Evolutionary conservation across 805 yeast species (phyloP).

Genomic region (Hanseniaspora thailandica): DNA sequence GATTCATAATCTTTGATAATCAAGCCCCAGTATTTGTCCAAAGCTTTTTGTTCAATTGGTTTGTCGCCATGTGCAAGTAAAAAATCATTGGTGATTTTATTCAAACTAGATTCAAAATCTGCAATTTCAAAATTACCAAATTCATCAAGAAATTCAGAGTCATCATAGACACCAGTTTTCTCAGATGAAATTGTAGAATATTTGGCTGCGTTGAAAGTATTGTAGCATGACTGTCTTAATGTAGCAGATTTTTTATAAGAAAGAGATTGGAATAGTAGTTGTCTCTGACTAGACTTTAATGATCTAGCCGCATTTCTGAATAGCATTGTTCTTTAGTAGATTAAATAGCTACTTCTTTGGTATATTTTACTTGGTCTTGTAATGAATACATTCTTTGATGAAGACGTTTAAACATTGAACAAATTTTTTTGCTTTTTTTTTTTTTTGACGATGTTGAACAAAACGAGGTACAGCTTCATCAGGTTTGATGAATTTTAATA

Average conservation of each 20-base stretch:
- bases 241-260: background rate
- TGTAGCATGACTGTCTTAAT: background rate
- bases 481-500: background rate
- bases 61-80: background rate
- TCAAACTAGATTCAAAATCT: constrained; percentile 1
- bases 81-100: background rate
- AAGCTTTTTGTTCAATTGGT: background rate
- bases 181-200: background rate
- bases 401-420: too few species aligned
- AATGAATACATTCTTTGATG: too few species aligned
- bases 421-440: background rate
- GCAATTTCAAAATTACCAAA: constrained; percentile 1
- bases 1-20: constrained; percentile 1
- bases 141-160: background rate
- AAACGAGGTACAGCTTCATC: too few species aligned
- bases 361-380: too few species aligned
- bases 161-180: background rate
- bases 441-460: background rate
- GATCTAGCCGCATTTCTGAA: background rate
- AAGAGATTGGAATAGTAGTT: background rate
- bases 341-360: too few species aligned
- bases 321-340: background rate
- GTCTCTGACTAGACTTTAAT: background rate
- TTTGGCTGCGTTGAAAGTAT: background rate
- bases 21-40: constrained; percentile 9